phyloP scores from a whole-genome alignment of 1,284 basidiomycete species.

The Rhodotorula sp. region DNA sequence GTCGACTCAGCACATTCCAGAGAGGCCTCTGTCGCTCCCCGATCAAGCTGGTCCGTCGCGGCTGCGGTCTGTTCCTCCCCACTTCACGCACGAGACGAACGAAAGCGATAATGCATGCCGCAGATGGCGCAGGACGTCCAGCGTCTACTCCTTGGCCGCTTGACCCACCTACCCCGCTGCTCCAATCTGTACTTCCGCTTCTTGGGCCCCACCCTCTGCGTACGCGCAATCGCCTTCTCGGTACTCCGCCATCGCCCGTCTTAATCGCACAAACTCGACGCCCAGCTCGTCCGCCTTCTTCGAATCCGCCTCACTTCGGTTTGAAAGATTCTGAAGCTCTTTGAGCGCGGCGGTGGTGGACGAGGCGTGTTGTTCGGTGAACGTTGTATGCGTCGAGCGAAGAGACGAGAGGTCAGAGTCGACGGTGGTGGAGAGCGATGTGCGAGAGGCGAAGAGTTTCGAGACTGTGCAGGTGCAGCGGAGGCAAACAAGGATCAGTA shows the following conservation, averaged over 20 bases:
- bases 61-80: too few species aligned
- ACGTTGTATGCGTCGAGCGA: not conserved
- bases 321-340: not conserved
- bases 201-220: not conserved
- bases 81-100: too few species aligned
- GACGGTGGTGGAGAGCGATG: not conserved
- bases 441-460: slow-evolving; percentile 6
- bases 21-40: too few species aligned
- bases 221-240: not conserved
- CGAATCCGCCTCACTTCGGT: not conserved
- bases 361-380: not conserved
- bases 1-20: too few species aligned
- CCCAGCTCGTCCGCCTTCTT: slow-evolving; percentile 4
- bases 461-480: slow-evolving; percentile 11
- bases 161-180: too few species aligned
- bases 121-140: too few species aligned
- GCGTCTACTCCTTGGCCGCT: too few species aligned
- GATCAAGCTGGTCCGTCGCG: too few species aligned
- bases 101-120: too few species aligned
- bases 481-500: too few species aligned
- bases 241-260: slow-evolving; percentile 20
- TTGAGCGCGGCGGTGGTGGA: not conserved
- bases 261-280: slow-evolving; percentile 20
- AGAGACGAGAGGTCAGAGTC: slow-evolving; percentile 5
- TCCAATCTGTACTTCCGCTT: too few species aligned